phyloP scores from a whole-genome alignment of 2,329 filamentous ascomycete species.

The Colletotrichum sublineola region DNA sequence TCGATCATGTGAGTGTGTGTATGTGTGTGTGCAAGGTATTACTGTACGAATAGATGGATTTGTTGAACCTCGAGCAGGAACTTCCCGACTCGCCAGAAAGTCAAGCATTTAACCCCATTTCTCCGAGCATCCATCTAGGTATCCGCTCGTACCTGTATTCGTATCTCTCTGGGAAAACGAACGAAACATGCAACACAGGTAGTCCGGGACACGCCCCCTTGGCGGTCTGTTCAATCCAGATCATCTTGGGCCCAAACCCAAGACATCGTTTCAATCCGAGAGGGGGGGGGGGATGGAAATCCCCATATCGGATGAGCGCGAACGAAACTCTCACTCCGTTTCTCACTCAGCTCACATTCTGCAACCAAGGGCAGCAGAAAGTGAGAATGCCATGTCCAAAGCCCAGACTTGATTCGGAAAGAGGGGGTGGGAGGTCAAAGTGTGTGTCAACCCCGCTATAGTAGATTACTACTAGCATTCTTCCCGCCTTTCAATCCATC shows the following conservation, averaged over 20 bases:
- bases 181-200: background rate
- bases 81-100: background rate
- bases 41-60: background rate
- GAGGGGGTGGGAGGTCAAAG: background rate
- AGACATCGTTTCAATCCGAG: background rate
- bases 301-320: background rate
- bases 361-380: conserved; percentile 6
- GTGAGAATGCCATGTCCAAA: conserved; percentile 18
- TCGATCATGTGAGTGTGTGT: background rate
- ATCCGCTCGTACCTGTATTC: background rate
- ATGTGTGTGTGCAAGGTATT: too few species aligned
- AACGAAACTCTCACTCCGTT: background rate
- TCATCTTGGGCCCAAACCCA: background rate
- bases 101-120: background rate
- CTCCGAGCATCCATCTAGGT: background rate
- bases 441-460: background rate
- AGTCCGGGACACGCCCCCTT: background rate
- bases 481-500: conserved; percentile 13
- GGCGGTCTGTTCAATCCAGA: conserved; percentile 1
- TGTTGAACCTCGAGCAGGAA: background rate
- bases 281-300: background rate
- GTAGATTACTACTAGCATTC: conserved; percentile 1
- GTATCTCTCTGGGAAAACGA: background rate
- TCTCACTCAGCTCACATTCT: conserved; percentile 5
- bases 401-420: background rate